Base-by-base conservation (phyloP, 768 basidiomycete genomes). In the Podaxis rugospora region DNA sequence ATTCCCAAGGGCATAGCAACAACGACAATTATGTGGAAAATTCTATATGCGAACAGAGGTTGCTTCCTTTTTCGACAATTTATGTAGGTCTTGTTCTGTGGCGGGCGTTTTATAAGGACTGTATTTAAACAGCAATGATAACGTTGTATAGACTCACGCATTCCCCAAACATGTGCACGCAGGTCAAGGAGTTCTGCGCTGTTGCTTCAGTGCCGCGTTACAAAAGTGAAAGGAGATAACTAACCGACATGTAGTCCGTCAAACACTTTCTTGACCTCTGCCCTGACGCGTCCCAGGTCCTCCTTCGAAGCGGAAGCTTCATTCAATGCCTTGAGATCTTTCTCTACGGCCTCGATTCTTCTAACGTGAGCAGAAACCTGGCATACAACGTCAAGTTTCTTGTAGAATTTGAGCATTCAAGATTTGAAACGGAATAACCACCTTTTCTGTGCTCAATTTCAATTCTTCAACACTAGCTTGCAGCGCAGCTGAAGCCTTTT, bases 401-500 rank as follows among this genome's bases (percentile, higher is more conserved):
- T 23, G 25, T n/a, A 21, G 52, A 13, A 32, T 5, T 21, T 46
- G 21, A 14, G 11, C 18, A 13, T 52, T 27, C n/a, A n/a, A 25
- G 21, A 6, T 25, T 39, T 35, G 4, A 5, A 16, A 35, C 18
- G 21, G 28, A 44, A 14, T 46, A 64, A 69, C 13, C 60, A 87
- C 93, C 83, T 93, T 89, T 67, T 88, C 85, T 0, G 93, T 95
- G 68, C 88, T 93, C 27, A 82, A 75, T 72, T 93, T 89, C 59
- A 97, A 75, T 66, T 95, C 92, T 66, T 92, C 88, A 14, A 96
- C 90, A 69, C 92, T 94, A 21, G 88, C 84, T 73, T 95, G 90
- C 53, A 97, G 75, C 28, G 91, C 83, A n/a, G 89, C 87, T 3
- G 93, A 93, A 32, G 94, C 93, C 46, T 82, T 77, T 73, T 93